Percentiles rank a stretch among this genome's conserved stretches.
phyloP scores from a whole-genome alignment of 768 basidiomycete species.

The Suillus weaverae region DNA sequence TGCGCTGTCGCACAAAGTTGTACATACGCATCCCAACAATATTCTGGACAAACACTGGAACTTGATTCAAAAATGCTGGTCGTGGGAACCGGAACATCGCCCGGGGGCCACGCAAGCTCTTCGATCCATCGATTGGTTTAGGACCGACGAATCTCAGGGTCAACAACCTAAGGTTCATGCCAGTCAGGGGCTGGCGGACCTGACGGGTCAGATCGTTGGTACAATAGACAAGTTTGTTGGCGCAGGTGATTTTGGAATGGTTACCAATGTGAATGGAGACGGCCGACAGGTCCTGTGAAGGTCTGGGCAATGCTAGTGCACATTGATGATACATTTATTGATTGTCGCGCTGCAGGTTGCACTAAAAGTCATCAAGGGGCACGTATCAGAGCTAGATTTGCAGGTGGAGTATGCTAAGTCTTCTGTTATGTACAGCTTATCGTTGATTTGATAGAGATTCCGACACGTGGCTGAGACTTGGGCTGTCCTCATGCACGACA shows the following conservation, averaged over 20 bases:
- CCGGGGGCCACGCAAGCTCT: background rate
- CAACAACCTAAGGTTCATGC: background rate
- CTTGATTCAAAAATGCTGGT: background rate
- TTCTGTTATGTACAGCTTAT: too few species aligned
- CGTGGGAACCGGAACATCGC: background rate
- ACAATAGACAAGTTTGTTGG: rapidly evolving
- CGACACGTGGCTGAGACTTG: background rate
- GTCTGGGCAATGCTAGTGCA: background rate
- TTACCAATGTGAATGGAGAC: background rate
- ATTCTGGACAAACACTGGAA: background rate
- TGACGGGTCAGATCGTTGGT: background rate
- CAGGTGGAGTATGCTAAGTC: too few species aligned
- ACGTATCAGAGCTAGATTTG: background rate
- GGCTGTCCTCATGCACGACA: background rate
- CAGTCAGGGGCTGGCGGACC: background rate
- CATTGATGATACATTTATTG: background rate
- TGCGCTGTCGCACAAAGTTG: rapidly evolving
- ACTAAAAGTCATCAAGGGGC: background rate
- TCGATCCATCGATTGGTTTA: background rate
- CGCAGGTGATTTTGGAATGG: background rate
- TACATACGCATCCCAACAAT: background rate
- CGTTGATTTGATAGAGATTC: background rate
- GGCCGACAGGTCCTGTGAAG: background rate
- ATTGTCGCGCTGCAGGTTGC: background rate
- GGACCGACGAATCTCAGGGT: background rate